Evolutionary conservation across 148 eudicot genomes (phyloP), one percentile per base, ranked within the genome.

Genomic region (Nepenthes mirabilis): DNA sequence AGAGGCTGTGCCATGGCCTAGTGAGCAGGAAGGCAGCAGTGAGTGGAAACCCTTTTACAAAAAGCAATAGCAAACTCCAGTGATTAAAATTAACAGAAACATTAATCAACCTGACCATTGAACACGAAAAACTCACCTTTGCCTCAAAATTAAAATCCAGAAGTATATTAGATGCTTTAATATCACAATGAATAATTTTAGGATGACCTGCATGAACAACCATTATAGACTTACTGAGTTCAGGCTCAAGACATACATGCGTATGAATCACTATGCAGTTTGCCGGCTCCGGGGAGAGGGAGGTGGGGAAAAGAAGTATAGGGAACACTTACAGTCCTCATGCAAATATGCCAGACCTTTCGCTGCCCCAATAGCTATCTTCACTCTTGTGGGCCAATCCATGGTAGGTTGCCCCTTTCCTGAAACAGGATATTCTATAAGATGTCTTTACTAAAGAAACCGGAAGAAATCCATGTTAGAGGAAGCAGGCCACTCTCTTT

Each of bases 141-240:
- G 88, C 94, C 71, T 86, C 82, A 56, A 65, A 82, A 43, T 78
- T 80, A 47, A 69, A 6, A 61, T 86, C 93, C 33, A 86, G 59
- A 45, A 86, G 88, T 48, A 86, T 86, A 64, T 86, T 86, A 45
- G 93, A 75, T 36, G 85, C 81, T 71, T 86, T 86, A 33, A 86
- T 86, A 58, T 86, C 88, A 2, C 93, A 85, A 60, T 86, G 88
- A 58, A 86, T 82, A 36, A 86, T 82, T 65, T 66, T 70, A 11
- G 93, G 93, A 56, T 72, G 74, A 57, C 91, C 91, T 85, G 66
- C 64, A 75, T 64, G 6, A 1, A 12, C 32, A 52, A 6, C 14
- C n/a, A n/a, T 1, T 7, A 52, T 11, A 52, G 53, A n/a, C 11
- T 11, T 52, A n/a, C n/a, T n/a, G n/a, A 40, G 45, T 4, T 40